A percentile compares a stretch with the other conserved stretches of the same genome.
Conservation (phyloP, 176 grass and related monocot genomes). For the Rhipidocladum racemiflorum region DNA sequence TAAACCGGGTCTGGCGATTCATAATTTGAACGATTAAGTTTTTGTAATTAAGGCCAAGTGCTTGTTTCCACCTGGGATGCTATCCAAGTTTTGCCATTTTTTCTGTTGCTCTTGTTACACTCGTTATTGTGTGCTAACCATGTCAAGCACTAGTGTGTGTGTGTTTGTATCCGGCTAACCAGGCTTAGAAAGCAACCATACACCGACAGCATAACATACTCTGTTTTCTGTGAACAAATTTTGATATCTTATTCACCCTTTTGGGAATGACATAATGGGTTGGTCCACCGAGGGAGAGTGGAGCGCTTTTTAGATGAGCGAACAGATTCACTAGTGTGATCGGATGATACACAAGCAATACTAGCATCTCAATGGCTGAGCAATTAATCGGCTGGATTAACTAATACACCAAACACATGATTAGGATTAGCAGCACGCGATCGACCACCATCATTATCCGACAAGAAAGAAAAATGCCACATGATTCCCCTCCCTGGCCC, state of each 20-base stretch:
- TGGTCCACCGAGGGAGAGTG: background rate
- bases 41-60: background rate
- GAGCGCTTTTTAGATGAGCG: background rate
- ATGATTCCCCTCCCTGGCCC: background rate
- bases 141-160: background rate
- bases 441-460: background rate
- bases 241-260: background rate
- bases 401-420: conserved; percentile 1
- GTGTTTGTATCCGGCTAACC: background rate
- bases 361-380: background rate
- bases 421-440: background rate
- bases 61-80: background rate
- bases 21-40: background rate
- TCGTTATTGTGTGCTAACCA: background rate
- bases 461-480: background rate
- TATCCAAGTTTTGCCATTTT: background rate
- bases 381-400: background rate
- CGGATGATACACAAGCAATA: background rate
- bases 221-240: background rate
- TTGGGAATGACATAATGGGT: background rate
- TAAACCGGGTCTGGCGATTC: background rate
- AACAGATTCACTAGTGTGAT: background rate
- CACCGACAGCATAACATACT: background rate
- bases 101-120: background rate
- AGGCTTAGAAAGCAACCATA: background rate